Evolutionary conservation across 2,329 filamentous ascomycete species (phyloP), one percentile per base, ranked within the genome.

Genomic region (Alternaria metachromatica): DNA sequence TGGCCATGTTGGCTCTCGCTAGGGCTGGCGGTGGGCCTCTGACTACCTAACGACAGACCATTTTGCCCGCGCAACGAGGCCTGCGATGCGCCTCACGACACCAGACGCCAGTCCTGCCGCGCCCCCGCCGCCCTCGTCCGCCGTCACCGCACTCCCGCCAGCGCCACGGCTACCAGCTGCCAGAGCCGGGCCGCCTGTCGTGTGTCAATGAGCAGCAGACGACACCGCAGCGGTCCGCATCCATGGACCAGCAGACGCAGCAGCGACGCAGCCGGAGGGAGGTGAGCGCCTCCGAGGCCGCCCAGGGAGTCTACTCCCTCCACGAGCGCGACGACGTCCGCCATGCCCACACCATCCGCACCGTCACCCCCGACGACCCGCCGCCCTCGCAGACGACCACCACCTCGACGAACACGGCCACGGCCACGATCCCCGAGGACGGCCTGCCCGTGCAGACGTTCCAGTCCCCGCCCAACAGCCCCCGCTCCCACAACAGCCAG

Each of bases 321-420:
- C 64, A 66, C 51, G 71, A 74, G 25, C 58, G 64, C 50, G 74
- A 74, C 58, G 74, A 73, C 20, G 12, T 37, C 55, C 70, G 69
- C 59, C 60, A 58, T 20, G 25, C 45, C 41, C 62, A 48, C 54
- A 75, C 86, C 49, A 87, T 90, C 72, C 88, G 90, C 66, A 82
- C 89, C 60, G 88, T 92, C 67, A 92, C 90, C 65, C 89, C 90
- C 68, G 90, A 93, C 46, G 72, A 69, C 6, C 72, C 74, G 13
- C 72, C 74, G 13, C 72, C 49, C 20, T 37, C 30, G 30, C 18
- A 21, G 18, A 44, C 41, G 28, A 15, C 49, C 30, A n/a, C 28
- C 18, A 37, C 28, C 5, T 23, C 28, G 49, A 51, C 49, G 46
- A 23, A 46, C 59, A 50, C 54, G 46, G 33, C 54, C 54, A 50